phyloP scores from a whole-genome alignment of 495 filamentous ascomycete species.

The Penicillium lividum region DNA sequence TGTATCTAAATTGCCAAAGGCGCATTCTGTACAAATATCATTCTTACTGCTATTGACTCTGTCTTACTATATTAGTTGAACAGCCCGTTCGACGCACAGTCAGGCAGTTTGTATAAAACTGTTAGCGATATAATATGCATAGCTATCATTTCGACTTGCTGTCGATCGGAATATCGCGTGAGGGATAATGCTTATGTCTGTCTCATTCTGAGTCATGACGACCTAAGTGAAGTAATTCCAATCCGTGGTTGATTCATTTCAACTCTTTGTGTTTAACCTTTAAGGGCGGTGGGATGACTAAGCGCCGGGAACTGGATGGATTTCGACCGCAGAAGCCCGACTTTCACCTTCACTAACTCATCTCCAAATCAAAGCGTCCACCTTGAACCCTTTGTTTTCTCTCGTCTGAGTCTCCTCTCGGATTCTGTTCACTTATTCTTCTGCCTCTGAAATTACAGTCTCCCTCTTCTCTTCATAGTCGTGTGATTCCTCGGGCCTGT shows the following conservation, averaged over 20 bases:
- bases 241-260: neutral
- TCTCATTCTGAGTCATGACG: no score
- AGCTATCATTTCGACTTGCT: no score
- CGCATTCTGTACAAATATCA: constrained; percentile 9
- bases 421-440: neutral
- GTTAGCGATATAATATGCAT: no score
- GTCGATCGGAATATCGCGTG: no score
- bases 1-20: constrained; percentile 11
- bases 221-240: neutral
- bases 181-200: no score
- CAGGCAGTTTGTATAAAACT: no score
- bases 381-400: constrained; percentile 9
- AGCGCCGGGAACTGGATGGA: constrained; percentile 37
- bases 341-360: constrained; percentile 46
- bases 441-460: neutral
- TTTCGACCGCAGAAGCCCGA: constrained; percentile 44
- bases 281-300: constrained; percentile 35
- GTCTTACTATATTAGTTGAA: no score
- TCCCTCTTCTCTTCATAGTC: neutral
- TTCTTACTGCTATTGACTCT: neutral
- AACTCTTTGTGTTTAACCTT: neutral
- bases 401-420: neutral
- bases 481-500: constrained; percentile 16
- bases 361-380: constrained; percentile 25
- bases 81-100: no score